Evolutionary conservation across 208 protist genomes (phyloP).

Genomic region (Leishmania major): DNA sequence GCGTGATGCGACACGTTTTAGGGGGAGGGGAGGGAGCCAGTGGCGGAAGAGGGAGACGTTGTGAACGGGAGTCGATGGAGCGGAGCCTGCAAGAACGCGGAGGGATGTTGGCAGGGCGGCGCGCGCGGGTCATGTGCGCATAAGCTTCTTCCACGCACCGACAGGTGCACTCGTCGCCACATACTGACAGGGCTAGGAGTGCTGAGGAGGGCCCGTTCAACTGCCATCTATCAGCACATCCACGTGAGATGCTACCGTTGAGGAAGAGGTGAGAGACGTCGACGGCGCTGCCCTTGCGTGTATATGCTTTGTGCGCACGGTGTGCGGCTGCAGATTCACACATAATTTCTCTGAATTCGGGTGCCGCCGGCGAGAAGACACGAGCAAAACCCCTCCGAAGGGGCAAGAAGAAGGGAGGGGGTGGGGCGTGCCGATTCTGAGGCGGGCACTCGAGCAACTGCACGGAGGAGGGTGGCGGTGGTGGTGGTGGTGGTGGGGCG

Average conservation of each 20-base stretch:
- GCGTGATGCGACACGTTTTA: background rate
- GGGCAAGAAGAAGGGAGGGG: too few species aligned
- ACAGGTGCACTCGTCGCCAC: background rate
- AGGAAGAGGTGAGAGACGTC: background rate
- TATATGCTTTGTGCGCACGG: background rate
- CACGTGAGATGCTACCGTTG: background rate
- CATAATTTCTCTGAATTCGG: too few species aligned
- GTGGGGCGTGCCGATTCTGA: too few species aligned
- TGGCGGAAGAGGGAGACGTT: background rate
- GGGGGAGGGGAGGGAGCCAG: background rate
- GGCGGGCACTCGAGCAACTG: too few species aligned
- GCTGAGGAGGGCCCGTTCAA: background rate
- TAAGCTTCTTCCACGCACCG: background rate
- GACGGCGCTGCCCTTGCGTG: background rate
- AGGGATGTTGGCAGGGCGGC: background rate
- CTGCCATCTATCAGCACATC: background rate
- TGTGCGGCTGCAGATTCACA: too few species aligned
- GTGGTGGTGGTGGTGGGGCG: too few species aligned
- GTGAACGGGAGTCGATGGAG: background rate
- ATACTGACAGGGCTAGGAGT: background rate
- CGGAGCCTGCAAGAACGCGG: background rate
- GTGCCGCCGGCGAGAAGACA: too few species aligned
- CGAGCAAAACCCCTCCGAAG: too few species aligned
- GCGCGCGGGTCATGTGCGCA: background rate
- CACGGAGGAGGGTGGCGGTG: too few species aligned